Percentiles rank a stretch among this genome's conserved stretches.
Evolutionary conservation across 176 grass and related monocot species (phyloP).

Genomic region (Rhipidocladum racemiflorum): DNA sequence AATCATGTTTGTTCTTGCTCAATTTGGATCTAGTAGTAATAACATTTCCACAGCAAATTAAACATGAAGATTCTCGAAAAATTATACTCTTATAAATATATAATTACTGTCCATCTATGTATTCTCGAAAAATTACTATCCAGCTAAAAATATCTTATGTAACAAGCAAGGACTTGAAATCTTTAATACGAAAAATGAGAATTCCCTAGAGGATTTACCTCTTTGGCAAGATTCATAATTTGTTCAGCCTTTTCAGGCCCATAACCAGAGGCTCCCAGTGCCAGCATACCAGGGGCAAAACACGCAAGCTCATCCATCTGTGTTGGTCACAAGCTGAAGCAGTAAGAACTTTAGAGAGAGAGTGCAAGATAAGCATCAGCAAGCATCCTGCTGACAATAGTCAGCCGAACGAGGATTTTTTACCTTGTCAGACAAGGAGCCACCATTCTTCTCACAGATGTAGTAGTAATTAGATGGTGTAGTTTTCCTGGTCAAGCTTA

Average conservation of each 20-base stretch:
- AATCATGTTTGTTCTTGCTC: constrained; percentile 1
- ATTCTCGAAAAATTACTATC: not conserved
- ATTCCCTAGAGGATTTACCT: constrained; percentile 47
- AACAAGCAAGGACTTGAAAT: constrained; percentile 1
- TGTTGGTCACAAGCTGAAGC: constrained; percentile 24
- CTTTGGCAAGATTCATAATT: constrained; percentile 91
- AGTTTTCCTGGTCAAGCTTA: constrained; percentile 80
- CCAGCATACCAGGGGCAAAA: constrained; percentile 98
- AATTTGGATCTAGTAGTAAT: not conserved
- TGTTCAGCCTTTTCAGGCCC: constrained; percentile 74
- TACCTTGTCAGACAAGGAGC: constrained; percentile 89
- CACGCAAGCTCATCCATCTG: constrained; percentile 99
- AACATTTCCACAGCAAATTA: not conserved
- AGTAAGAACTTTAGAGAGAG: constrained; percentile 30
- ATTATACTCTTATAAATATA: not conserved
- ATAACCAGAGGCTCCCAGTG: constrained; percentile 91
- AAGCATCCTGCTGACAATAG: constrained; percentile 25
- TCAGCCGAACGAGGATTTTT: not conserved
- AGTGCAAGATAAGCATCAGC: constrained; percentile 23
- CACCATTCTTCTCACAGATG: constrained; percentile 95
- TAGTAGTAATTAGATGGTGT: constrained; percentile 87
- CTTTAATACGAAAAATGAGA: constrained; percentile 10
- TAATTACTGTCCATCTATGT: not conserved
- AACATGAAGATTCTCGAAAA: not conserved
- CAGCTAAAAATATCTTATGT: not conserved